Evolutionary conservation across 164 flowering plant genomes (phyloP).

Genomic region (Aristolochia californica): DNA sequence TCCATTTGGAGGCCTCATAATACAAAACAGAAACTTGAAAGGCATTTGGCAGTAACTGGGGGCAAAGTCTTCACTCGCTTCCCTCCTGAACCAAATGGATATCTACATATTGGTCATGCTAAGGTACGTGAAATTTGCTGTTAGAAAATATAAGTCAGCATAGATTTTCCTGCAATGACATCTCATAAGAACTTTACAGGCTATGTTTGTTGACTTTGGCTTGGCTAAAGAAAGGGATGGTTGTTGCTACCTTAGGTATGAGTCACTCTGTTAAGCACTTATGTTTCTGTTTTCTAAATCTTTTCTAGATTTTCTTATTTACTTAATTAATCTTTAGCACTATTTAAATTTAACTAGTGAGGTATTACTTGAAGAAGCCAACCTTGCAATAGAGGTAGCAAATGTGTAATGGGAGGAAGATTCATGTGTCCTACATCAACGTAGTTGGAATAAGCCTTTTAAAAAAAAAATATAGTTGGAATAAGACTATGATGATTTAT

Average conservation of each 20-base stretch:
- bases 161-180: neutral
- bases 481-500: no score
- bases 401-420: no score
- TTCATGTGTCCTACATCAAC: no score
- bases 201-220: constrained; percentile 94
- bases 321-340: no score
- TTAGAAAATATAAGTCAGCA: neutral
- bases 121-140: constrained; percentile 40
- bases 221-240: constrained; percentile 90
- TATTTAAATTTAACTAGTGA: no score
- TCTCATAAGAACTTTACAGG: constrained; percentile 33
- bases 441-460: no score
- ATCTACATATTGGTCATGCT: constrained; percentile 97
- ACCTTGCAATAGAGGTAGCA: no score
- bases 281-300: no score
- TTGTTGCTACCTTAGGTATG: constrained; percentile 76
- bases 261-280: constrained; percentile 2
- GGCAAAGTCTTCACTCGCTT: constrained; percentile 77
- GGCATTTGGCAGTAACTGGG: constrained; percentile 59
- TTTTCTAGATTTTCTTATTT: no score
- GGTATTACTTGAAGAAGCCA: no score
- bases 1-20: constrained; percentile 71
- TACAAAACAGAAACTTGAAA: constrained; percentile 61
- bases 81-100: constrained; percentile 99
- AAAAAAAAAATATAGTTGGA: no score